phyloP scores from a whole-genome alignment of 2,329 filamentous ascomycete species.

The Acrocalymma vagum region DNA sequence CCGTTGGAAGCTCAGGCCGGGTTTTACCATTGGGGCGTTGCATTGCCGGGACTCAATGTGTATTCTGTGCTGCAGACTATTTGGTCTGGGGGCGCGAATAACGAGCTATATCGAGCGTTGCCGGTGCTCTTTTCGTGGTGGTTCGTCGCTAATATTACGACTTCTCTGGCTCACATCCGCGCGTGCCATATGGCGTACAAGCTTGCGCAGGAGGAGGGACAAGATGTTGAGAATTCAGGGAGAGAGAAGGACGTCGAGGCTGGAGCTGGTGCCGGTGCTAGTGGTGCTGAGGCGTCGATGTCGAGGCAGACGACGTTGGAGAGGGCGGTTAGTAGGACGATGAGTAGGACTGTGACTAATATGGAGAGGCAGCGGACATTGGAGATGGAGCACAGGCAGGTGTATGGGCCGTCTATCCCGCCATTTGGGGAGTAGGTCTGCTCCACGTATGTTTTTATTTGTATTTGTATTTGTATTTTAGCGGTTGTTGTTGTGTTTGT shows the following conservation, averaged over 20 bases:
- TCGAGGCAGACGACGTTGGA: conserved; percentile 8
- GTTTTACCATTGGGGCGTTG: conserved; percentile 53
- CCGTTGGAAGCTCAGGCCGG: conserved; percentile 54
- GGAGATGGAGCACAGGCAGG: conserved; percentile 18
- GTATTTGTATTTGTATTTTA: too few relatives aligned
- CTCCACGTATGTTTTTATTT: too few relatives aligned
- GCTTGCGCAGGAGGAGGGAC: conserved; percentile 13
- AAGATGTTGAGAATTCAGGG: neutral
- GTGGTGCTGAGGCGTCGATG: neutral
- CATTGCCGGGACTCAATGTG: conserved; percentile 51
- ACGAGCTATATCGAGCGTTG: conserved; percentile 49
- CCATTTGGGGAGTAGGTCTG: too few relatives aligned
- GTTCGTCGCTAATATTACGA: conserved; percentile 29
- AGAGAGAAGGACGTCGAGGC: conserved; percentile 13
- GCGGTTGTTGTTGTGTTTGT: too few relatives aligned
- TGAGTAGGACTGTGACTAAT: conserved; percentile 1
- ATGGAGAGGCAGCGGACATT: conserved; percentile 16
- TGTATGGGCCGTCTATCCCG: conserved; percentile 24
- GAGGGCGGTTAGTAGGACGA: conserved; percentile 3
- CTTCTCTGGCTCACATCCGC: conserved; percentile 26
- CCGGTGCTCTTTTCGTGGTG: conserved; percentile 56
- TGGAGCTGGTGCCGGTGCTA: neutral
- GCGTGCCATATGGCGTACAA: conserved; percentile 32
- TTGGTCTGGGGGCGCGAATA: conserved; percentile 55
- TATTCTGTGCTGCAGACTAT: conserved; percentile 54